Evolutionary conservation across 148 eudicot species (phyloP).

Genomic region (Spergularia bocconei): DNA sequence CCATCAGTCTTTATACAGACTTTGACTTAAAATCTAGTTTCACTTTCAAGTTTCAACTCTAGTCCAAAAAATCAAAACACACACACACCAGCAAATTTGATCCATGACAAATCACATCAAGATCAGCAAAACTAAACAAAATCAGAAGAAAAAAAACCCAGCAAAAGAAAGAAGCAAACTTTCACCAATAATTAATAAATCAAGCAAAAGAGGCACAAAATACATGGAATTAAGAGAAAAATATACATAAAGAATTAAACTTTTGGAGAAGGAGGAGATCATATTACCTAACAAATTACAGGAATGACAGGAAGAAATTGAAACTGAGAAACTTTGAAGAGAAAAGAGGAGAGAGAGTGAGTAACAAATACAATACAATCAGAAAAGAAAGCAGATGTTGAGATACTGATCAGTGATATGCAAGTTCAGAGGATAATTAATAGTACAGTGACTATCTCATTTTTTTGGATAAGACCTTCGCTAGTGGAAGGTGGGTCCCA

Average conservation of each 20-base stretch:
- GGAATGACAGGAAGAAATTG: background rate
- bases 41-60: background rate
- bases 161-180: background rate
- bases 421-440: no score
- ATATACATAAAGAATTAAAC: background rate
- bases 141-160: no score
- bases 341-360: background rate
- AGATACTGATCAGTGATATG: background rate
- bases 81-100: background rate
- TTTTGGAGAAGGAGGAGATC: background rate
- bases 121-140: background rate
- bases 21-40: background rate
- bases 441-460: background rate
- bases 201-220: background rate
- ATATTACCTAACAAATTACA: background rate
- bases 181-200: background rate
- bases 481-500: background rate
- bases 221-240: background rate
- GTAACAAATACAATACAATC: background rate
- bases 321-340: background rate
- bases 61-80: background rate
- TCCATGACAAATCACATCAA: background rate
- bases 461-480: background rate
- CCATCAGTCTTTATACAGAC: background rate
- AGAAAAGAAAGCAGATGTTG: background rate